Percentiles rank a stretch among this genome's conserved stretches.
These are phyloP conservation scores for Melastoma candidum DNA, from an alignment of 441 rosid species.

Conservation along the genomic window DNA sequence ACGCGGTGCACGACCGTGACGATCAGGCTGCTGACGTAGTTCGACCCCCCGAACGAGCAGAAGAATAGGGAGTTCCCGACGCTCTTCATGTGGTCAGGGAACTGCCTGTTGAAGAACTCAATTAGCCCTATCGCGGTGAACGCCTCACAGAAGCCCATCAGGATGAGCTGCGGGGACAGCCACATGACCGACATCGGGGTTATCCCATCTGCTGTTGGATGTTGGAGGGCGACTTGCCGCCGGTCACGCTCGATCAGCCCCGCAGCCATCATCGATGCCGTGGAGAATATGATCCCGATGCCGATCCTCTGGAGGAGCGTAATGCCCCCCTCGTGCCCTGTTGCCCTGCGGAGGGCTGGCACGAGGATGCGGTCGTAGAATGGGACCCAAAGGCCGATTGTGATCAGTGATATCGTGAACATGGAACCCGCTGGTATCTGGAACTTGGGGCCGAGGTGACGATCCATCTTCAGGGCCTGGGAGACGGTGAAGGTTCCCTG, in stretches of 20 bases:
- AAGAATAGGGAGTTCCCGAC: constrained; percentile 50
- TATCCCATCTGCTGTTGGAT: constrained; percentile 18
- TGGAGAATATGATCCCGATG: constrained; percentile 39
- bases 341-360: constrained; percentile 40
- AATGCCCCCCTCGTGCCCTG: constrained; percentile 53
- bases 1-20: constrained; percentile 29
- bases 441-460: constrained; percentile 51
- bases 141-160: constrained; percentile 64
- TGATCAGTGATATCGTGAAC: constrained; percentile 32
- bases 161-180: constrained; percentile 63
- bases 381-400: constrained; percentile 63
- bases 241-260: constrained; percentile 48
- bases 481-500: constrained; percentile 42
- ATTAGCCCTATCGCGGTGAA: constrained; percentile 52
- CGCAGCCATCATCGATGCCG: constrained; percentile 43
- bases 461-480: constrained; percentile 53
- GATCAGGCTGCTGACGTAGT: constrained; percentile 36
- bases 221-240: constrained; percentile 24
- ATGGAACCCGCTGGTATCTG: constrained; percentile 56
- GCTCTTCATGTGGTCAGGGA: constrained; percentile 66
- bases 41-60: constrained; percentile 36
- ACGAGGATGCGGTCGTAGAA: constrained; percentile 56
- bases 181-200: constrained; percentile 46
- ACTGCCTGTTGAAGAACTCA: constrained; percentile 61
- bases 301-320: constrained; percentile 54